Evolutionary conservation across 805 yeast genomes (phyloP).

Genomic region (Spathaspora arborariae): DNA sequence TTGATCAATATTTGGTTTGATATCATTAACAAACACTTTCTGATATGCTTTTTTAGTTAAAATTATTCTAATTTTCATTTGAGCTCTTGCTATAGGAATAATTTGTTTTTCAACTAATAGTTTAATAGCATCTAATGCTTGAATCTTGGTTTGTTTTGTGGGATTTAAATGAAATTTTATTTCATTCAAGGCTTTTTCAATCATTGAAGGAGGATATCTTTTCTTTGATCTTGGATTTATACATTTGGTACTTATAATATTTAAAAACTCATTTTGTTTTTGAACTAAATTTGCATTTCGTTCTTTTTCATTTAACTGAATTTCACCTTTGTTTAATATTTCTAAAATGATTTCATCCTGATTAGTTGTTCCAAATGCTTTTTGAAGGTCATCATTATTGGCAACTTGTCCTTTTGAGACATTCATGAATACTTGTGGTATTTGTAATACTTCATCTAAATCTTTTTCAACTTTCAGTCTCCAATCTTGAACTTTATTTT

Average conservation of each 20-base stretch:
- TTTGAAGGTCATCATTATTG: slow-evolving; percentile 72
- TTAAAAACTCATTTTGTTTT: slow-evolving; percentile 76
- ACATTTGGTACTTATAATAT: slow-evolving; percentile 82
- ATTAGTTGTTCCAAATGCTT: slow-evolving; percentile 73
- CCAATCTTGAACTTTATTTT: slow-evolving; percentile 95
- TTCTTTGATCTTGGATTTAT: slow-evolving; percentile 86
- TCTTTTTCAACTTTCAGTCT: slow-evolving; percentile 85
- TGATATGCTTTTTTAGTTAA: slow-evolving; percentile 53
- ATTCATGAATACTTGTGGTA: slow-evolving; percentile 89
- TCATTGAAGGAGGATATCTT: slow-evolving; percentile 92
- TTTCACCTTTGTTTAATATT: slow-evolving; percentile 86
- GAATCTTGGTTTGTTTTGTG: slow-evolving; percentile 73
- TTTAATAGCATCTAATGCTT: slow-evolving; percentile 89
- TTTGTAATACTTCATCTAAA: slow-evolving; percentile 91
- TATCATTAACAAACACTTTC: slow-evolving; percentile 27
- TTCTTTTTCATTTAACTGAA: slow-evolving; percentile 92
- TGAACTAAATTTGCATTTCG: slow-evolving; percentile 71
- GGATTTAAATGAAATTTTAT: slow-evolving; percentile 76
- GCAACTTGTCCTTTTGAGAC: slow-evolving; percentile 96
- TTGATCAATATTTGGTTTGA: slow-evolving; percentile 31
- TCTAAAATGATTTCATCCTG: slow-evolving; percentile 72
- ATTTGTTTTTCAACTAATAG: slow-evolving; percentile 71
- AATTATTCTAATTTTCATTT: slow-evolving; percentile 78
- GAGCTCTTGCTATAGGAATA: slow-evolving; percentile 91
- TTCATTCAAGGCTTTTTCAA: slow-evolving; percentile 77